Evolutionary conservation across 805 yeast genomes (phyloP).

Genomic region (Barnettozyma californica): DNA sequence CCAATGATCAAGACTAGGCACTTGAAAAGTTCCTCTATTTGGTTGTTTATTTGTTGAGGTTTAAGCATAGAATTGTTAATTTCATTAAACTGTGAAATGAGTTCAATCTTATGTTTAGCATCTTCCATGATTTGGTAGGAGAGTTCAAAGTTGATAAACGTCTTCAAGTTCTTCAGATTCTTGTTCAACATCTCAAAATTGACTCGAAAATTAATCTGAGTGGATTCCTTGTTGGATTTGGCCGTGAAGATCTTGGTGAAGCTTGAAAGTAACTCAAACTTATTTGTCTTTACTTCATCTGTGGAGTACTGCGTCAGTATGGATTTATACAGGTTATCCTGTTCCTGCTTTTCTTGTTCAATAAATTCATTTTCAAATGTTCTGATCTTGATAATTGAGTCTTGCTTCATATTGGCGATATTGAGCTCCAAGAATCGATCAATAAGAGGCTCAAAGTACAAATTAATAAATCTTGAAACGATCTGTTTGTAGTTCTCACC

Average conservation of each 20-base stretch:
- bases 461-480: slow-evolving; percentile 30
- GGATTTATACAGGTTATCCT: slow-evolving; percentile 39
- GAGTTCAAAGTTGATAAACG: slow-evolving; percentile 75
- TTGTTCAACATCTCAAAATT: slow-evolving; percentile 70
- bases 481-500: slow-evolving; percentile 28
- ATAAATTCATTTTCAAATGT: slow-evolving; percentile 23
- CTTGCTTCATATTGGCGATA: slow-evolving; percentile 26
- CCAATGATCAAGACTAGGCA: slow-evolving; percentile 60
- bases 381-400: slow-evolving; percentile 23
- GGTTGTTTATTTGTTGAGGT: slow-evolving; percentile 25
- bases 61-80: slow-evolving; percentile 29
- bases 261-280: slow-evolving; percentile 55
- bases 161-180: slow-evolving; percentile 69
- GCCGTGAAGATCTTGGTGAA: slow-evolving; percentile 56
- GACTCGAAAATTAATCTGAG: slow-evolving; percentile 61
- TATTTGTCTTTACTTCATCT: slow-evolving; percentile 29
- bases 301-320: slow-evolving; percentile 34
- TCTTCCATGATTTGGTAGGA: slow-evolving; percentile 65
- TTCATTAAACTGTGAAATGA: slow-evolving; percentile 44
- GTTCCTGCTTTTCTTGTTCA: slow-evolving; percentile 32
- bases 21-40: slow-evolving; percentile 62
- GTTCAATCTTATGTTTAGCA: slow-evolving; percentile 58
- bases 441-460: slow-evolving; percentile 33
- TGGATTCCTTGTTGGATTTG: slow-evolving; percentile 28
- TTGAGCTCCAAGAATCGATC: slow-evolving; percentile 29